Evolutionary conservation across 2,329 filamentous ascomycete species (phyloP).

Genomic region (Phyllosticta citrichinensis): DNA sequence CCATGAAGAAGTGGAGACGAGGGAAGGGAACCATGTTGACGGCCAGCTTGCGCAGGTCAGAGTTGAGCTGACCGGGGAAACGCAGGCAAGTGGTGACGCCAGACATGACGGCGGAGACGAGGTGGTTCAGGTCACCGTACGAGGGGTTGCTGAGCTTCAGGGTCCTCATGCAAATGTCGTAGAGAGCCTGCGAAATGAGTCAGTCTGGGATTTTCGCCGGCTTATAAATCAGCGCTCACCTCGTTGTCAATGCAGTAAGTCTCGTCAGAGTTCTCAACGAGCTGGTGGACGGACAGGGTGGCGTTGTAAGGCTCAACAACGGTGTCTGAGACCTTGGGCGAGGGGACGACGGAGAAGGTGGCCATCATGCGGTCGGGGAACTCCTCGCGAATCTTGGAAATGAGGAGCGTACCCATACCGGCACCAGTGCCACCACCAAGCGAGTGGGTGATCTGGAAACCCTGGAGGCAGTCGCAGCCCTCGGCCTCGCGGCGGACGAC

Average conservation of each 20-base stretch:
- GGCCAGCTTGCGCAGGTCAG: slow-evolving; percentile 96
- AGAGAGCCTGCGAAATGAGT: slow-evolving; percentile 56
- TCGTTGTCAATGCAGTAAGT: slow-evolving; percentile 99
- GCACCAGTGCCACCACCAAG: slow-evolving; percentile 99
- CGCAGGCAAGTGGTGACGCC: slow-evolving; percentile 97
- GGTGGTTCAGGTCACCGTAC: slow-evolving; percentile 98
- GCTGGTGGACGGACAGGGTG: slow-evolving; percentile 95
- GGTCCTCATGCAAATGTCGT: slow-evolving; percentile 99
- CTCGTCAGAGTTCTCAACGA: slow-evolving; percentile 99
- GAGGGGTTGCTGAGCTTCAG: slow-evolving; percentile 98
- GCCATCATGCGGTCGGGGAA: slow-evolving; percentile 99
- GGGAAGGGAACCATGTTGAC: slow-evolving; percentile 99
- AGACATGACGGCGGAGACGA: slow-evolving; percentile 99
- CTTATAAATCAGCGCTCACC: slow-evolving; percentile 33
- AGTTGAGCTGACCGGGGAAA: slow-evolving; percentile 99
- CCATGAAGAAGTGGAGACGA: slow-evolving; percentile 99
- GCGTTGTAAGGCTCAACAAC: slow-evolving; percentile 99
- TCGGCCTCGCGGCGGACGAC: slow-evolving; percentile 98
- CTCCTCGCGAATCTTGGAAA: slow-evolving; percentile 99
- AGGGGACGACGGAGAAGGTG: slow-evolving; percentile 97
- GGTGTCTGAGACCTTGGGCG: slow-evolving; percentile 98
- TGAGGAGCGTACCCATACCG: slow-evolving; percentile 98
- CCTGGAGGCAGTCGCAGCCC: slow-evolving; percentile 98
- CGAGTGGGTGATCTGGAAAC: slow-evolving; percentile 99
- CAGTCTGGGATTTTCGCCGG: slow-evolving; percentile 12